phyloP scores from a whole-genome alignment of 2,329 filamentous ascomycete species.

The Aspergillus sp. region DNA sequence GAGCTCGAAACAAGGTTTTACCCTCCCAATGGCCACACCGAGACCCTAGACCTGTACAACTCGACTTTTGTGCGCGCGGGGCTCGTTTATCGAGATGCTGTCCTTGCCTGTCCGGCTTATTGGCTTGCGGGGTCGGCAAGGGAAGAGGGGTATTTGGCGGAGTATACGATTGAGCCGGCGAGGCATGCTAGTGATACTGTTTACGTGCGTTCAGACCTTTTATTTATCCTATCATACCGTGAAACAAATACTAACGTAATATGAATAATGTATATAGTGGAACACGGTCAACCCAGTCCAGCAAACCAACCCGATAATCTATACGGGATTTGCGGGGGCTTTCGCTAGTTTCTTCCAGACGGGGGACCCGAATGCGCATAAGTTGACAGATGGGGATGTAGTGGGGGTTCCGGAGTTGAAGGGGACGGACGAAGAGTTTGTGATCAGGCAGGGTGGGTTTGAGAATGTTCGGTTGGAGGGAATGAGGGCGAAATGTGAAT shows the following conservation, averaged over 20 bases:
- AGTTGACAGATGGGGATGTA: conserved; percentile 49
- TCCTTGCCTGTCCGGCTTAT: conserved; percentile 60
- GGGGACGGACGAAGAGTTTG: conserved; percentile 48
- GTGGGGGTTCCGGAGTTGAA: conserved; percentile 45
- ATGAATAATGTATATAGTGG: conserved; percentile 45
- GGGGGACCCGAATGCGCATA: conserved; percentile 58
- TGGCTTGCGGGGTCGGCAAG: conserved; percentile 54
- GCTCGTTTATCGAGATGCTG: conserved; percentile 58
- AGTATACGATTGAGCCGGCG: conserved; percentile 61
- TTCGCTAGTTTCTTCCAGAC: conserved; percentile 62
- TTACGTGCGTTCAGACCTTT: conserved; percentile 44
- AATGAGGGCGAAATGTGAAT: conserved; percentile 32
- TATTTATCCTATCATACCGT: background rate
- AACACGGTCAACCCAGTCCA: conserved; percentile 57
- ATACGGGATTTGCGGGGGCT: conserved; percentile 58
- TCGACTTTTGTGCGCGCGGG: conserved; percentile 55
- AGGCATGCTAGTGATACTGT: conserved; percentile 59
- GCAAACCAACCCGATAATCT: conserved; percentile 52
- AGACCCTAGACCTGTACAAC: conserved; percentile 50
- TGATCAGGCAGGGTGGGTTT: conserved; percentile 51
- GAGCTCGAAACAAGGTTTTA: conserved; percentile 48
- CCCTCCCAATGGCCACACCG: conserved; percentile 48
- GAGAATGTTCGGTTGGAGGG: conserved; percentile 47
- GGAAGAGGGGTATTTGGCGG: conserved; percentile 53
- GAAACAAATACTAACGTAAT: background rate